phyloP scores from a whole-genome alignment of 352 stramenopile genomes.

The Thraustochytrium striatum region DNA sequence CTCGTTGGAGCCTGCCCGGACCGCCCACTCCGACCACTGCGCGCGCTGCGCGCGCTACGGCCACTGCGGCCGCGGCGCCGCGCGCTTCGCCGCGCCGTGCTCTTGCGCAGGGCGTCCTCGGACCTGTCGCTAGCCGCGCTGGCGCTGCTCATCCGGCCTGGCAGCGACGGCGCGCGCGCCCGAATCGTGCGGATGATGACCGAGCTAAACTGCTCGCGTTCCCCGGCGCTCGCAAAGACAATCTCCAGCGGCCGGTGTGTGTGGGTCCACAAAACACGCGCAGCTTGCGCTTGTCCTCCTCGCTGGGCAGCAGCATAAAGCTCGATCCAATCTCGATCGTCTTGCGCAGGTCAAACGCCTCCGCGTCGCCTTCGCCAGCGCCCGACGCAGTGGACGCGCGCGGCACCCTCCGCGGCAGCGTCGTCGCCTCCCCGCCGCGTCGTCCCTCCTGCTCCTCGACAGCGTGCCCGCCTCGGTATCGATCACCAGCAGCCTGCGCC shows the following conservation, averaged over 20 bases:
- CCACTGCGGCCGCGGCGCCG: background rate
- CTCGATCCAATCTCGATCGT: constrained; percentile 2
- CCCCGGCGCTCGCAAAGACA: constrained; percentile 8
- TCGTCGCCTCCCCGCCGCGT: background rate
- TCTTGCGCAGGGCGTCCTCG: background rate
- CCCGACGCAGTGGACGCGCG: background rate
- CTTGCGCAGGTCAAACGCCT: constrained; percentile 1
- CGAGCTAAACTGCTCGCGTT: constrained; percentile 11
- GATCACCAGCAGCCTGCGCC: background rate
- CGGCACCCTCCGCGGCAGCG: background rate
- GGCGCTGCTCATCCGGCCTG: background rate
- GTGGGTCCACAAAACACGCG: constrained; percentile 20
- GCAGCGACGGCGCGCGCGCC: background rate
- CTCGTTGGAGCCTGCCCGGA: background rate
- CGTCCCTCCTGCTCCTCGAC: constrained; percentile 15
- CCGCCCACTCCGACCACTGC: too few species aligned
- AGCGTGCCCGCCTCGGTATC: constrained; percentile 11
- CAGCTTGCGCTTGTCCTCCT: constrained; percentile 27
- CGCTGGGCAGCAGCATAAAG: constrained; percentile 12
- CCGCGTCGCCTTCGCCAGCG: background rate
- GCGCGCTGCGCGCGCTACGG: too few species aligned
- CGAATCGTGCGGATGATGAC: background rate
- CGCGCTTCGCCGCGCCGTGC: background rate
- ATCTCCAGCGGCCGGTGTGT: background rate
- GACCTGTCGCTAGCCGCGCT: background rate